Base-by-base conservation (phyloP, 805 yeast genomes). In the Ogataea neopini region DNA sequence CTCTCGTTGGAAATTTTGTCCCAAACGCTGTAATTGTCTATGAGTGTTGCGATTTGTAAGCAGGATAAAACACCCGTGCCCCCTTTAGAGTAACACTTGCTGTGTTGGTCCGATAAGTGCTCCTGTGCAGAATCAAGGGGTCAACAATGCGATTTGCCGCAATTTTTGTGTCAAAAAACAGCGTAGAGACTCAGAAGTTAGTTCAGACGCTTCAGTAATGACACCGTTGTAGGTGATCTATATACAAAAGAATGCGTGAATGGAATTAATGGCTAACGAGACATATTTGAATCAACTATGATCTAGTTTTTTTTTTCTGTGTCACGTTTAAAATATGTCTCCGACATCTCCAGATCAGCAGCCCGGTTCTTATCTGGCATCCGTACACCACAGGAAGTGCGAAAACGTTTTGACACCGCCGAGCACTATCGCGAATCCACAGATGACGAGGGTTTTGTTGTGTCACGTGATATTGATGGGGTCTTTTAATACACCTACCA, bases 71-170 rank as follows among this genome's bases (percentile, higher is more conserved):
- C 22, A 34, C 37, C 37, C 37, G 6, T 19, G 23, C 23, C 37
- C 23, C 22, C 23, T 8, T 22, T 22, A 22, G 25, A 34, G 23
- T 22, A 10, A 9, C 4, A 7, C 9, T 22, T 32, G 22, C 14
- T 15, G 26, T 39, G 34, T 5, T n/a, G 14, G 42, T 41, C 49
- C 49, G 47, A 43, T 45, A 45, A 25, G 20, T 15, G 43, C 47
- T 18, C 20, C 43, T 30, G 30, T 34, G 18, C 42, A 28, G 17
- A 10, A 26, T 11, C 6, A 25, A 14, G 30, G 20, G 30, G 10
- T 22, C 9, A 25, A 39, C 42, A 39, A 39, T 39, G 4, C 4
- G 30, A 13, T 11, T 4, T n/a, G 10, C 8, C 25, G 30, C 32
- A 9, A 36, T 3, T 28, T n/a, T n/a, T 6, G 8, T 22, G 25